These are phyloP conservation scores for Breynia disticha DNA, from an alignment of 441 rosid genomes.

Conservation along the genomic window DNA sequence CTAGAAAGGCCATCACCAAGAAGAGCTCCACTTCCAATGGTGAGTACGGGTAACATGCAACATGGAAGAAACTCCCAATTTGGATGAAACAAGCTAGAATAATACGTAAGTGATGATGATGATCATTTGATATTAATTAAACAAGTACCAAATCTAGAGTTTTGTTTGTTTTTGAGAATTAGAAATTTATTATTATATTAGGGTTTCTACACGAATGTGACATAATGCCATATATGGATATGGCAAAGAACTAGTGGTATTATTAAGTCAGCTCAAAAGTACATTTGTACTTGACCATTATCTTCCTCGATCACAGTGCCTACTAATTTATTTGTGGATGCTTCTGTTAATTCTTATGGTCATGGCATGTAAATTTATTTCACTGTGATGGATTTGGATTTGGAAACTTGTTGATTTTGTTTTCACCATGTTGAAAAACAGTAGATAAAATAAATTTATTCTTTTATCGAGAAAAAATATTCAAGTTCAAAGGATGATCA, in stretches of 20 bases:
- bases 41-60: not conserved
- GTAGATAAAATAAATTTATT: too few species aligned
- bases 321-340: too few species aligned
- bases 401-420: too few species aligned
- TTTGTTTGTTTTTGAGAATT: conserved; percentile 9
- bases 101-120: not conserved
- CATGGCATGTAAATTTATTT: too few species aligned
- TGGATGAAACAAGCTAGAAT: conserved; percentile 29
- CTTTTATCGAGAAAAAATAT: too few species aligned
- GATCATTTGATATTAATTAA: conserved; percentile 5
- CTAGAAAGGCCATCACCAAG: conserved; percentile 68
- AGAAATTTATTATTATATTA: conserved; percentile 12
- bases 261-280: too few species aligned
- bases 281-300: too few species aligned
- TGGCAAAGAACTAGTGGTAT: conserved; percentile 9
- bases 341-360: too few species aligned
- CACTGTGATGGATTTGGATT: too few species aligned
- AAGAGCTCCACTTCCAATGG: conserved; percentile 53
- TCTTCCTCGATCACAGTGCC: too few species aligned
- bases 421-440: too few species aligned
- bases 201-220: conserved; percentile 13
- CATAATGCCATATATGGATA: conserved; percentile 18
- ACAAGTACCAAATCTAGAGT: conserved; percentile 18
- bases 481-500: too few species aligned
- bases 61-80: conserved; percentile 16